A percentile compares a stretch with the other conserved stretches of the same genome.
Conservation (phyloP, 2,329 filamentous ascomycete genomes). For the Hymenoscyphus infarciens region DNA sequence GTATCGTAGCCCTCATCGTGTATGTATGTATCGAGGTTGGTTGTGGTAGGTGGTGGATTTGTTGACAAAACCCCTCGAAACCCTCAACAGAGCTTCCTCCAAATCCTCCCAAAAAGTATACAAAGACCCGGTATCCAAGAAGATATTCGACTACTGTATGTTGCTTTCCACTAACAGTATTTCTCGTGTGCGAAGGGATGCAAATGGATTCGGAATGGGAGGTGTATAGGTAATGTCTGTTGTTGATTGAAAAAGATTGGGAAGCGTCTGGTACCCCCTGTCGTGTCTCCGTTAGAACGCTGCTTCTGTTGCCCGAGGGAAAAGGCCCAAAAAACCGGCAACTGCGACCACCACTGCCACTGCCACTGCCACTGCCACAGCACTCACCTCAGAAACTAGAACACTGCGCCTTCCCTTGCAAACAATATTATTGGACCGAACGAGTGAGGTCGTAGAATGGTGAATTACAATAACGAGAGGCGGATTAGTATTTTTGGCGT, state of each 20-base stretch:
- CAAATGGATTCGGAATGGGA: not conserved
- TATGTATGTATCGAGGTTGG: constrained; percentile 16
- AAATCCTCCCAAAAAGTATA: not conserved
- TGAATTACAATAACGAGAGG: constrained; percentile 3
- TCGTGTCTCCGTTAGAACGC: not conserved
- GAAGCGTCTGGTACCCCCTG: not conserved
- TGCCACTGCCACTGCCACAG: not conserved
- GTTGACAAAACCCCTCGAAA: constrained; percentile 20
- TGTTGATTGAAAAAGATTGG: not conserved
- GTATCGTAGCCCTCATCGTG: constrained; percentile 49
- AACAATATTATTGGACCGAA: constrained; percentile 1
- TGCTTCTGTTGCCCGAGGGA: constrained; percentile 1
- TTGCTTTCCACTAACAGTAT: not conserved
- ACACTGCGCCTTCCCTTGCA: not conserved
- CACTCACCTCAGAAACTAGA: not conserved
- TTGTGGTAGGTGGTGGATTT: constrained; percentile 14
- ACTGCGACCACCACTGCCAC: not conserved
- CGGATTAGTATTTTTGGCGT: too few species aligned
- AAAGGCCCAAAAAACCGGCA: not conserved
- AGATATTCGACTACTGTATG: not conserved
- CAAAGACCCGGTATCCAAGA: not conserved
- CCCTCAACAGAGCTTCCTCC: not conserved
- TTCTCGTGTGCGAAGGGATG: not conserved
- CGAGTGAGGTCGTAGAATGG: not conserved
- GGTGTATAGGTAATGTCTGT: not conserved